These are phyloP conservation scores for Rhodocollybia butyracea DNA, from an alignment of 768 basidiomycete genomes.

Conservation along the genomic window DNA sequence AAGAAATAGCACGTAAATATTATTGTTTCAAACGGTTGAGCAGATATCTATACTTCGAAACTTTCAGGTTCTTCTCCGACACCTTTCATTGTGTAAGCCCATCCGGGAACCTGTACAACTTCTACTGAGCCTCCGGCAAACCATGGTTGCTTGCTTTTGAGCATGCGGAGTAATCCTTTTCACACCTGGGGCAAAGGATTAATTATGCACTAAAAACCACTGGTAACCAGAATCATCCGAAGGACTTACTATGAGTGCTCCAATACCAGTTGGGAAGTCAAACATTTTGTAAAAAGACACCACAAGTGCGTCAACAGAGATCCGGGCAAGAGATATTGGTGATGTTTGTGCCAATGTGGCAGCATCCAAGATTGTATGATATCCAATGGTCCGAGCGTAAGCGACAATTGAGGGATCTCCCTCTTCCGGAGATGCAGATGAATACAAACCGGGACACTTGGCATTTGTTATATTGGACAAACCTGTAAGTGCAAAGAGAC, in stretches of 20 bases:
- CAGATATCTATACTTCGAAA: slow-evolving; percentile 23
- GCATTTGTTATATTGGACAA: slow-evolving; percentile 82
- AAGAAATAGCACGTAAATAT: too few relatives aligned
- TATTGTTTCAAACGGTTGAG: too few relatives aligned
- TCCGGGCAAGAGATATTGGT: slow-evolving; percentile 58
- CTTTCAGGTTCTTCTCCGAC: slow-evolving; percentile 72
- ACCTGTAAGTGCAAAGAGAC: slow-evolving; percentile 73
- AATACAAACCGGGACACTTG: slow-evolving; percentile 46
- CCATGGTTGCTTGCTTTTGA: slow-evolving; percentile 63
- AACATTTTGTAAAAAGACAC: slow-evolving; percentile 91
- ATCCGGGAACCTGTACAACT: slow-evolving; percentile 80
- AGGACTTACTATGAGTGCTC: slow-evolving; percentile 65
- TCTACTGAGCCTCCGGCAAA: slow-evolving; percentile 83
- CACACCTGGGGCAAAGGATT: background rate
- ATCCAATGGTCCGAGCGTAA: slow-evolving; percentile 67
- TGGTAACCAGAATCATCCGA: background rate
- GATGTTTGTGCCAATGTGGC: slow-evolving; percentile 79
- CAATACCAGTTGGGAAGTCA: slow-evolving; percentile 82
- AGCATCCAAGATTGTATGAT: slow-evolving; percentile 72
- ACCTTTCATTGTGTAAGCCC: slow-evolving; percentile 44
- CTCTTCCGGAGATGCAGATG: background rate
- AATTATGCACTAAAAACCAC: too few relatives aligned
- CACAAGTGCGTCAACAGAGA: slow-evolving; percentile 77
- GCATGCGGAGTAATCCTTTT: slow-evolving; percentile 58
- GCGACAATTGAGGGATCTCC: slow-evolving; percentile 49